Percentiles rank a stretch among this genome's conserved stretches.
Conservation (phyloP, 73 alveolate species). For the Blepharisma japonicum region DNA sequence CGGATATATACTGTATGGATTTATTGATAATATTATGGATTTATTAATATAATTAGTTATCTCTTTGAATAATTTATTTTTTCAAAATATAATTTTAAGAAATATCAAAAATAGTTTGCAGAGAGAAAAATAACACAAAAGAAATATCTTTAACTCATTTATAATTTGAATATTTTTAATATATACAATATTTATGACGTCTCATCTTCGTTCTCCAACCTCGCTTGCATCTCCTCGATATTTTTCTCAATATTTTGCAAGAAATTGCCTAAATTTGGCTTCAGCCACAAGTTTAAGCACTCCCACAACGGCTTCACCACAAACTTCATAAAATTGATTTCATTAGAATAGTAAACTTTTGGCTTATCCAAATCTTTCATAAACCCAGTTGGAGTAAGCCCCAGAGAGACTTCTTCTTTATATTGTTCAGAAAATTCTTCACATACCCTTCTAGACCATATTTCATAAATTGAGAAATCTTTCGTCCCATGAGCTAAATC, state of each 20-base stretch:
- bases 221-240: neutral
- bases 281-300: neutral
- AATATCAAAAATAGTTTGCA: too few species aligned
- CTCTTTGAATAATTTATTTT: too few species aligned
- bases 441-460: neutral
- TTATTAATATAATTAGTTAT: too few species aligned
- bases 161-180: too few species aligned
- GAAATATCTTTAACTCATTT: too few species aligned
- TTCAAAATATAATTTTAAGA: too few species aligned
- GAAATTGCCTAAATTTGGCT: neutral
- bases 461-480: neutral
- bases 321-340: slow-evolving; percentile 35
- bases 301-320: slow-evolving; percentile 34
- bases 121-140: too few species aligned
- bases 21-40: too few species aligned
- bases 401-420: neutral
- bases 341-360: neutral
- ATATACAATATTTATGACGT: too few species aligned
- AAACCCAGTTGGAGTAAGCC: neutral
- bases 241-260: neutral
- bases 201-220: neutral
- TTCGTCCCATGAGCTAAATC: neutral
- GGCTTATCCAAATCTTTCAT: slow-evolving; percentile 33
- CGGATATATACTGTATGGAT: too few species aligned
- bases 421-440: neutral